These are phyloP conservation scores for Panellus pusillus DNA, from an alignment of 768 basidiomycete species.

Conservation along the genomic window DNA sequence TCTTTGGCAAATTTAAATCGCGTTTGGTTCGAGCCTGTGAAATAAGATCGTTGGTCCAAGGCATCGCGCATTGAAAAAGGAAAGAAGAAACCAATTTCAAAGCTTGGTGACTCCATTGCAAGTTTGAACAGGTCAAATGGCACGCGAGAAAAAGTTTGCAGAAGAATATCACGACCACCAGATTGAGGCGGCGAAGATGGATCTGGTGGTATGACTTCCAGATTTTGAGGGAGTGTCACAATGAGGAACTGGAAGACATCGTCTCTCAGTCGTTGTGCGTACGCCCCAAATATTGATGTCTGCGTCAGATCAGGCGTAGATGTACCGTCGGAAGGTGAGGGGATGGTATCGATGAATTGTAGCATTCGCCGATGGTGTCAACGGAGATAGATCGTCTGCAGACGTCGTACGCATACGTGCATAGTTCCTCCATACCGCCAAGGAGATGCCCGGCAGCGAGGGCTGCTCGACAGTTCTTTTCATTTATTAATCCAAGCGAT, in stretches of 20 bases:
- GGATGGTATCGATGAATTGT: slow-evolving; percentile 65
- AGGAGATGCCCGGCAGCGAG: slow-evolving; percentile 84
- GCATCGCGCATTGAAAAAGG: slow-evolving; percentile 8
- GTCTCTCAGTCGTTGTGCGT: slow-evolving; percentile 72
- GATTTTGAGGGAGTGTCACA: slow-evolving; percentile 65
- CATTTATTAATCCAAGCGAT: slow-evolving; percentile 65
- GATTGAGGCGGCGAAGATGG: slow-evolving; percentile 35
- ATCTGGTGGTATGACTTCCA: slow-evolving; percentile 49
- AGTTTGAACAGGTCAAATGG: slow-evolving; percentile 89
- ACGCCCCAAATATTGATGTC: slow-evolving; percentile 71
- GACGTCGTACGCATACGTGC: slow-evolving; percentile 73
- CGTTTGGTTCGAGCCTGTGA: slow-evolving; percentile 74
- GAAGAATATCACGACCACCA: slow-evolving; percentile 64
- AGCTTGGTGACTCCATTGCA: slow-evolving; percentile 75
- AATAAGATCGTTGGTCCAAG: slow-evolving; percentile 21
- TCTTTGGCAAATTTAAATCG: slow-evolving; percentile 93
- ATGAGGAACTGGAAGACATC: slow-evolving; percentile 81
- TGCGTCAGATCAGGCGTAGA: slow-evolving; percentile 48
- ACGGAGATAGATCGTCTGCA: slow-evolving; percentile 76
- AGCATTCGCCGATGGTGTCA: slow-evolving; percentile 76
- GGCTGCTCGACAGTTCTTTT: slow-evolving; percentile 81
- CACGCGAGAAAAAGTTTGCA: slow-evolving; percentile 74
- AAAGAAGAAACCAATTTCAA: slow-evolving; percentile 66
- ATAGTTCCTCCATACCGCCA: slow-evolving; percentile 86
- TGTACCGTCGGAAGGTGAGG: slow-evolving; percentile 50